Percentiles rank a stretch among this genome's conserved stretches.
These are phyloP conservation scores for Penicillium sp. DNA, from an alignment of 2,329 filamentous ascomycete species.

Conservation along the genomic window DNA sequence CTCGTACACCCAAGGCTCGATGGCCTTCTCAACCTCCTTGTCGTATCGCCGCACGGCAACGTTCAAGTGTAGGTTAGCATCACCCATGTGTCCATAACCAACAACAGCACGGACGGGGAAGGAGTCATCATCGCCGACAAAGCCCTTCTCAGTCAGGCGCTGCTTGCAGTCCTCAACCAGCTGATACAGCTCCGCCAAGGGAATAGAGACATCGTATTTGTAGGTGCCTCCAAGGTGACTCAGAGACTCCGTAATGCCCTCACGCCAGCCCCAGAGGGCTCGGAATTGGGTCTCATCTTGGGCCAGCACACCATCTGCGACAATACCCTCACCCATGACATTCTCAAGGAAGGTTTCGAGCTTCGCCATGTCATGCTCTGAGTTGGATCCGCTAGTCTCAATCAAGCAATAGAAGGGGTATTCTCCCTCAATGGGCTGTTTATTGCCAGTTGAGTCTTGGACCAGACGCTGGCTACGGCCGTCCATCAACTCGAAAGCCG, in stretches of 20 bases:
- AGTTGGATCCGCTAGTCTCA: slow-evolving; percentile 93
- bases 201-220: slow-evolving; percentile 98
- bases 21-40: slow-evolving; percentile 78
- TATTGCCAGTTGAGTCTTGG: slow-evolving; percentile 72
- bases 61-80: slow-evolving; percentile 94
- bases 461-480: slow-evolving; percentile 79
- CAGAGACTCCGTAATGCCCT: slow-evolving; percentile 87
- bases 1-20: slow-evolving; percentile 97
- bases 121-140: slow-evolving; percentile 75
- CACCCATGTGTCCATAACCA: slow-evolving; percentile 98
- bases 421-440: slow-evolving; percentile 78
- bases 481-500: slow-evolving; percentile 98
- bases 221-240: slow-evolving; percentile 94
- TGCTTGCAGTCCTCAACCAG: slow-evolving; percentile 84
- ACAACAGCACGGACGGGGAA: slow-evolving; percentile 86
- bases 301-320: slow-evolving; percentile 86
- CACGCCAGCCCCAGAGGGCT: slow-evolving; percentile 87
- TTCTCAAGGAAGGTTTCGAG: slow-evolving; percentile 87
- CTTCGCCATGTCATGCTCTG: slow-evolving; percentile 92
- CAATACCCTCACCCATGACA: slow-evolving; percentile 85
- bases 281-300: slow-evolving; percentile 90
- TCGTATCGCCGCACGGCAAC: slow-evolving; percentile 82
- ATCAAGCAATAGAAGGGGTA: slow-evolving; percentile 96
- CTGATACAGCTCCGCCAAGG: slow-evolving; percentile 81
- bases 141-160: slow-evolving; percentile 71